A percentile compares a stretch with the other conserved stretches of the same genome.
Evolutionary conservation across 2,329 filamentous ascomycete genomes (phyloP).

Genomic region (Clarireedia monteithiana): DNA sequence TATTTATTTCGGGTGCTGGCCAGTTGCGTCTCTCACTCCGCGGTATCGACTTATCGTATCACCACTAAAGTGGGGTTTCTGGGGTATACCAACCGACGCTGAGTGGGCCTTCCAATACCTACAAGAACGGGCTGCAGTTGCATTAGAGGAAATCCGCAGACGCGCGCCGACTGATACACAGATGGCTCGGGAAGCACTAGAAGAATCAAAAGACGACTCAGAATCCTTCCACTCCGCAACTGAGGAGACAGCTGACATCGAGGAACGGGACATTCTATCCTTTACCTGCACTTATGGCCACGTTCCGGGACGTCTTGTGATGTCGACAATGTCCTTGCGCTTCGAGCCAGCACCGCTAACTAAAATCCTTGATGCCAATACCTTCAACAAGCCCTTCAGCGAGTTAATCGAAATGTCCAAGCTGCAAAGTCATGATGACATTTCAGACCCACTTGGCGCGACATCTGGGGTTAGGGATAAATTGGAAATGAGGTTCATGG

Average conservation of each 20-base stretch:
- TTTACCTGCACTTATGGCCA: constrained; percentile 14
- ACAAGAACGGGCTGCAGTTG: constrained; percentile 12
- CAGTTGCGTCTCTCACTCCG: constrained; percentile 28
- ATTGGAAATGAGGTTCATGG: constrained; percentile 14
- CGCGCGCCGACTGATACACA: not conserved
- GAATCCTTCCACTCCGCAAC: not conserved
- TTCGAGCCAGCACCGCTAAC: constrained; percentile 9
- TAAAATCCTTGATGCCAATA: not conserved
- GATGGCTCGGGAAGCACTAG: not conserved
- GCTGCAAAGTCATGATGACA: constrained; percentile 6
- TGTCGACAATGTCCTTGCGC: constrained; percentile 10
- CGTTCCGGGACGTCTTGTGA: constrained; percentile 12
- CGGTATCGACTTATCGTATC: constrained; percentile 31
- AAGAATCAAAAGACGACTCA: too few species aligned
- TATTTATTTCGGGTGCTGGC: constrained; percentile 30
- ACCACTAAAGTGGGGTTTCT: constrained; percentile 29
- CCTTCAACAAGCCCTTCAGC: constrained; percentile 10
- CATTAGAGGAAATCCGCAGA: constrained; percentile 2
- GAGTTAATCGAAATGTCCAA: constrained; percentile 19
- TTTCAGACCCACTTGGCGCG: constrained; percentile 12
- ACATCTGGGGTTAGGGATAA: constrained; percentile 13
- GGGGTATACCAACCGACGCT: constrained; percentile 32
- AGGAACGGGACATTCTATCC: constrained; percentile 10
- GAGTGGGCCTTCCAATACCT: constrained; percentile 30
- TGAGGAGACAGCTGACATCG: not conserved